Percentiles rank a stretch among this genome's conserved stretches.
Conservation (phyloP, 75 land plant genomes). For the Cupressus sempervirens region DNA sequence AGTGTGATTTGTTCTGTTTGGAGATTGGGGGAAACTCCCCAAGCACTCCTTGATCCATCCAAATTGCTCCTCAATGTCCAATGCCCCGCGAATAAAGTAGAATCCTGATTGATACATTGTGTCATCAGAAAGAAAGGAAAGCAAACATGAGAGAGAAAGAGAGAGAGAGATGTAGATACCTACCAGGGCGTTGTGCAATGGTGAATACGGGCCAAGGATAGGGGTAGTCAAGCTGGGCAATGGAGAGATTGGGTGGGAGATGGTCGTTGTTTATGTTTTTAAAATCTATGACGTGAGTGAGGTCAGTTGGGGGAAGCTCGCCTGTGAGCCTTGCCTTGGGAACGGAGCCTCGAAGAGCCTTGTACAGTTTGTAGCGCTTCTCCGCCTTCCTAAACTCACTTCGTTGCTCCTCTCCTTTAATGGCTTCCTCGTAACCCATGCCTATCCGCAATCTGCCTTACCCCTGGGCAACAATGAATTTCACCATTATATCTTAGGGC, state of each 20-base stretch:
- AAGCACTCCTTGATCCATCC: slow-evolving; percentile 75
- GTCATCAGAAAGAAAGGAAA: background rate
- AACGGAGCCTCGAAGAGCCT: slow-evolving; percentile 24
- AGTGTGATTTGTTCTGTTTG: slow-evolving; percentile 92
- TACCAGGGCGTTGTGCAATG: slow-evolving; percentile 79
- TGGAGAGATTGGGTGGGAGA: slow-evolving; percentile 26
- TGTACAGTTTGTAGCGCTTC: slow-evolving; percentile 97
- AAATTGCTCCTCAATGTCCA: slow-evolving; percentile 67
- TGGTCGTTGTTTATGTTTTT: slow-evolving; percentile 24
- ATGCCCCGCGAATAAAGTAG: slow-evolving; percentile 84
- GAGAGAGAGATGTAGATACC: background rate
- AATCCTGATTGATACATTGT: slow-evolving; percentile 49
- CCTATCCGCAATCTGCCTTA: background rate
- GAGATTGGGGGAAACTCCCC: slow-evolving; percentile 82
- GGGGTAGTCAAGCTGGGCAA: slow-evolving; percentile 11
- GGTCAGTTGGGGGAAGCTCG: slow-evolving; percentile 48
- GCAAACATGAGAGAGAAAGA: background rate
- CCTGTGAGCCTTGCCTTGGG: slow-evolving; percentile 30
- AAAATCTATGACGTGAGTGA: slow-evolving; percentile 88
- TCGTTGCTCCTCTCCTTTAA: slow-evolving; percentile 52
- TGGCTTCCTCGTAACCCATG: slow-evolving; percentile 51
- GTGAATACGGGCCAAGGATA: slow-evolving; percentile 59
- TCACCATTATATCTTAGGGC: too few relatives aligned
- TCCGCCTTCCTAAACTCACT: slow-evolving; percentile 88
- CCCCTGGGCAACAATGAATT: too few relatives aligned